These are phyloP conservation scores for Gracilaria vermiculophylla DNA, from an alignment of 23 red algal genomes.

Conservation along the genomic window DNA sequence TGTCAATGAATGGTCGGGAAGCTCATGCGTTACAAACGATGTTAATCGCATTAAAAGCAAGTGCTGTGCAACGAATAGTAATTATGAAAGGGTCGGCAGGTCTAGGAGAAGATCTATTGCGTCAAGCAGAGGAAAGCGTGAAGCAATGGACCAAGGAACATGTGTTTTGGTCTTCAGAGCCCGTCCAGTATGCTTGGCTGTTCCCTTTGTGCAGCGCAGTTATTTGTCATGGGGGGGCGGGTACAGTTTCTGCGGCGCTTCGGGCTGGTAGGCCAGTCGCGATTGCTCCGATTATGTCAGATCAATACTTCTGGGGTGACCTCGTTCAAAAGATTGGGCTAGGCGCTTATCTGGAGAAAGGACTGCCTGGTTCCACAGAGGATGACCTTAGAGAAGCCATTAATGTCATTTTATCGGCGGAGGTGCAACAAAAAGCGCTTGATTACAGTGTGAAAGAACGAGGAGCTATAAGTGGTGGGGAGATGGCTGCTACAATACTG, in stretches of 20 bases:
- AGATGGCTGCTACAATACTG: neutral
- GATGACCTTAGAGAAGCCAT: neutral
- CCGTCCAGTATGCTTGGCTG: constrained; percentile 14
- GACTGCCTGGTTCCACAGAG: neutral
- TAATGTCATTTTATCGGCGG: neutral
- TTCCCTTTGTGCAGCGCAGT: neutral
- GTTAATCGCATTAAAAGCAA: neutral
- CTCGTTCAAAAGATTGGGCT: neutral
- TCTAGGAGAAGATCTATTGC: neutral
- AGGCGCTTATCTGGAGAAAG: neutral
- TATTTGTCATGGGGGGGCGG: constrained; percentile 28
- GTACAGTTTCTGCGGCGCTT: constrained; percentile 19
- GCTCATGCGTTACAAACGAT: neutral
- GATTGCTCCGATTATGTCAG: constrained; percentile 14
- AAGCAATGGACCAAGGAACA: constrained; percentile 7
- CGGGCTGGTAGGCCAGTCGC: constrained; percentile 31
- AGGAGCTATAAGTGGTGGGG: neutral
- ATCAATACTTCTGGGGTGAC: constrained; percentile 48
- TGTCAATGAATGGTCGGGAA: neutral
- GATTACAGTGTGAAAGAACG: neutral
- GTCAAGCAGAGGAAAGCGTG: neutral
- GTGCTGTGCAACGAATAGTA: neutral
- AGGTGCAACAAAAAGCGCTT: neutral
- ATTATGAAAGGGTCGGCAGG: neutral
- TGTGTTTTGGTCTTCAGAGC: constrained; percentile 24